A percentile compares a stretch with the other conserved stretches of the same genome.
These are phyloP conservation scores for Colletotrichum eleusines DNA, from an alignment of 2,329 filamentous ascomycete species.

Conservation along the genomic window DNA sequence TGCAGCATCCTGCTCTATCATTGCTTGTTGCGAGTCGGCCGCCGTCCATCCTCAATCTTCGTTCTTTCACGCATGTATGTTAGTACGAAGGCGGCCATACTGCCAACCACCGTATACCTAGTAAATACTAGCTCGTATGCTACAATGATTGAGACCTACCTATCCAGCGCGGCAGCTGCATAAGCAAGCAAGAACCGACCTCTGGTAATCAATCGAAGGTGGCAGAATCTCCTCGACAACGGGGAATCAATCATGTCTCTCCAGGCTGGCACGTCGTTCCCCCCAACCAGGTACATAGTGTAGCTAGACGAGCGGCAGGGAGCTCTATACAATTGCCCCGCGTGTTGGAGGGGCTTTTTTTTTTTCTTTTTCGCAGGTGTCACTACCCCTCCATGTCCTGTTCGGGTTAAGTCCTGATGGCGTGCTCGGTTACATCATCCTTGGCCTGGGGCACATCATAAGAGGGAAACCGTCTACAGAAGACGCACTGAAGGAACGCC, in stretches of 20 bases:
- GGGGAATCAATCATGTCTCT: background rate
- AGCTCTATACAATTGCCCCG: constrained; percentile 26
- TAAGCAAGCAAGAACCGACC: background rate
- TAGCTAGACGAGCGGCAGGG: background rate
- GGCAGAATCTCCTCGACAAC: constrained; percentile 29
- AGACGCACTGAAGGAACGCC: background rate
- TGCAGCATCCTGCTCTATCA: background rate
- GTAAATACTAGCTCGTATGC: background rate
- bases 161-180: background rate
- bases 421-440: constrained; percentile 42
- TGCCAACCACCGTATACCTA: background rate
- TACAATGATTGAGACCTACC: background rate
- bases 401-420: constrained; percentile 35
- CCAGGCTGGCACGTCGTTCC: constrained; percentile 9
- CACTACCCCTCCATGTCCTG: constrained; percentile 37
- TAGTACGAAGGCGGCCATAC: background rate
- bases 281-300: too few species aligned
- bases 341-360: constrained; percentile 38
- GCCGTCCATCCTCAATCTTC: background rate
- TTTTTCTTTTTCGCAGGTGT: constrained; percentile 9
- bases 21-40: background rate
- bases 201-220: constrained; percentile 20
- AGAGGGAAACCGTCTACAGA: constrained; percentile 1
- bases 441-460: constrained; percentile 40
- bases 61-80: background rate